Evolutionary conservation across 2,329 filamentous ascomycete genomes (phyloP).

Genomic region (Fusarium luffae): DNA sequence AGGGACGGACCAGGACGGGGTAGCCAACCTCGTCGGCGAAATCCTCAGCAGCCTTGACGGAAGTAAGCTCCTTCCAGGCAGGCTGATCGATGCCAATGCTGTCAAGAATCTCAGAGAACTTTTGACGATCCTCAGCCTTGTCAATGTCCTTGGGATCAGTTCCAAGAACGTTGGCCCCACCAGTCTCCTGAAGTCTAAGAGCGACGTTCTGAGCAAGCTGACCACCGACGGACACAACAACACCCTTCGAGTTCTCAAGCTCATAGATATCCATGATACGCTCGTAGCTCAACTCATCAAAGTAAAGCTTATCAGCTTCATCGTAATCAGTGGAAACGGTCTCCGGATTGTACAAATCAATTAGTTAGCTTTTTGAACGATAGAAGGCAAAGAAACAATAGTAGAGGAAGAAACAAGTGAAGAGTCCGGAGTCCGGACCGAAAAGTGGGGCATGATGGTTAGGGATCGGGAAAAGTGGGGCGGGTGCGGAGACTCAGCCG

Average conservation of each 20-base stretch:
- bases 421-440: no score
- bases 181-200: slow-evolving; percentile 89
- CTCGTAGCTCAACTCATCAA: slow-evolving; percentile 96
- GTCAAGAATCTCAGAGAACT: slow-evolving; percentile 97
- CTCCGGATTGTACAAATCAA: slow-evolving; percentile 87
- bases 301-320: slow-evolving; percentile 90
- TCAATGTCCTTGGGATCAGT: slow-evolving; percentile 96
- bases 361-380: no score
- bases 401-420: no score
- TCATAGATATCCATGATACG: slow-evolving; percentile 99
- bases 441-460: no score
- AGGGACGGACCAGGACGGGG: slow-evolving; percentile 93
- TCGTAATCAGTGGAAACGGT: slow-evolving; percentile 89
- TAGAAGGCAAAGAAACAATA: no score
- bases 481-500: no score
- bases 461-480: no score
- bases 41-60: slow-evolving; percentile 83
- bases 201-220: slow-evolving; percentile 98
- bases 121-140: slow-evolving; percentile 97
- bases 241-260: slow-evolving; percentile 83
- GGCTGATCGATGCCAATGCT: slow-evolving; percentile 97
- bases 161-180: slow-evolving; percentile 89
- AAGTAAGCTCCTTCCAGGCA: slow-evolving; percentile 97
- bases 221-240: slow-evolving; percentile 95
- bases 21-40: slow-evolving; percentile 90